Evolutionary conservation across 2,329 filamentous ascomycete species (phyloP).

Genomic region (Periconia sp.): DNA sequence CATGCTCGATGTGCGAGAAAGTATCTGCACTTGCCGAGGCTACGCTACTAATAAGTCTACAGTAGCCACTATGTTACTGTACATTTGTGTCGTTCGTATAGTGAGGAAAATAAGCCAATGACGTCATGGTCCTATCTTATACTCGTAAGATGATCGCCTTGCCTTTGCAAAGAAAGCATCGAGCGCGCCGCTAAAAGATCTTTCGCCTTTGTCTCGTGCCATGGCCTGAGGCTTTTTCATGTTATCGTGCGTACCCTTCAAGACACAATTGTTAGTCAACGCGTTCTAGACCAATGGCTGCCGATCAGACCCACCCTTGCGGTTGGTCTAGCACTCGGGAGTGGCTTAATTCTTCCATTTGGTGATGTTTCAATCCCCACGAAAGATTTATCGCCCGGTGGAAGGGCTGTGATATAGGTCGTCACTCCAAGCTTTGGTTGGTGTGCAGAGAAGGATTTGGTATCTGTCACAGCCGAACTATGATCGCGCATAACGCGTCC

Average conservation of each 20-base stretch:
- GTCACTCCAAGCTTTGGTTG: neutral
- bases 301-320: neutral
- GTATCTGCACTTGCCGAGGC: too few relatives aligned
- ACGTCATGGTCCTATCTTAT: slow-evolving; percentile 1
- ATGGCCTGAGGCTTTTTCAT: neutral
- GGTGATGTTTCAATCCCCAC: neutral
- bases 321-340: neutral
- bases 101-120: neutral
- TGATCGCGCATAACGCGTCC: too few relatives aligned
- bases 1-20: too few relatives aligned
- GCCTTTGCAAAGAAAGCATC: slow-evolving; percentile 5
- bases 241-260: neutral
- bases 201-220: neutral
- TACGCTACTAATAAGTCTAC: too few relatives aligned
- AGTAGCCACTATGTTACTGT: too few relatives aligned
- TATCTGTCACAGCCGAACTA: too few relatives aligned
- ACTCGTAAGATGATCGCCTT: slow-evolving; percentile 5
- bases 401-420: slow-evolving; percentile 1
- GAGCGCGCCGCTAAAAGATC: slow-evolving; percentile 4
- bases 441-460: too few relatives aligned
- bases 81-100: too few relatives aligned
- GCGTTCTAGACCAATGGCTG: neutral
- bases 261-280: neutral
- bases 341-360: neutral
- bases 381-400: neutral